Percentiles rank a stretch among this genome's conserved stretches.
These are phyloP conservation scores for Vanrija pseudolonga DNA, from an alignment of 1,284 basidiomycete species.

Conservation along the genomic window DNA sequence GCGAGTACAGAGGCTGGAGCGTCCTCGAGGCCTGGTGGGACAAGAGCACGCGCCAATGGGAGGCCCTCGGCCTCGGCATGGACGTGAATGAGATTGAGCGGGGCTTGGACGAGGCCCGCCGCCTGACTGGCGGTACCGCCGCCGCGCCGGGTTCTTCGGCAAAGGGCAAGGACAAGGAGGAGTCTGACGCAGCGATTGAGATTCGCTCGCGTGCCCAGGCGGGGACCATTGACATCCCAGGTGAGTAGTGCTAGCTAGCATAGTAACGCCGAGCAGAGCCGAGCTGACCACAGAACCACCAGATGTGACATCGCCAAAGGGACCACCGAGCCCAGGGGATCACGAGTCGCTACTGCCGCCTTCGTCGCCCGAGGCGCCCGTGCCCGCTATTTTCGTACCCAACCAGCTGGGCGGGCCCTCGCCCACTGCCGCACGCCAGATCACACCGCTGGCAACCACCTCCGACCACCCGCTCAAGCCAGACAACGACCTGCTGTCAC, in stretches of 20 bases:
- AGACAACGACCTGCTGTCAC: slow-evolving; percentile 35
- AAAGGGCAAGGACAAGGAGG: slow-evolving; percentile 30
- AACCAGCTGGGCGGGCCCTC: too few relatives aligned
- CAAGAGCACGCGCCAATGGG: slow-evolving; percentile 76
- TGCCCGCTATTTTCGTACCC: background rate
- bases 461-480: slow-evolving; percentile 35
- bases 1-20: slow-evolving; percentile 84
- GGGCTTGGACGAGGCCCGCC: slow-evolving; percentile 36
- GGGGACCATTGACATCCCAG: slow-evolving; percentile 29
- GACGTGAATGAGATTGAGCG: slow-evolving; percentile 46
- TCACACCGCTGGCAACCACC: slow-evolving; percentile 21
- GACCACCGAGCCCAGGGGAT: slow-evolving; percentile 28
- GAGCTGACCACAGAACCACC: background rate
- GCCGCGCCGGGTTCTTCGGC: slow-evolving; percentile 5
- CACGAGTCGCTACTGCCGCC: slow-evolving; percentile 42
- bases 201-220: too few relatives aligned
- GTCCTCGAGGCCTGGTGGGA: slow-evolving; percentile 89
- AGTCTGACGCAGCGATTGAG: slow-evolving; percentile 10
- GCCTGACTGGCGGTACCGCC: slow-evolving; percentile 24
- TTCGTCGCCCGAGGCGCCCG: background rate
- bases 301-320: too few relatives aligned
- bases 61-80: slow-evolving; percentile 66
- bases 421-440: slow-evolving; percentile 35
- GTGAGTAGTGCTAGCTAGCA: slow-evolving; percentile 25
- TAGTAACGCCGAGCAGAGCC: too few relatives aligned